Conservation (phyloP, 441 rosid species). For the Corymbia calophylla region DNA sequence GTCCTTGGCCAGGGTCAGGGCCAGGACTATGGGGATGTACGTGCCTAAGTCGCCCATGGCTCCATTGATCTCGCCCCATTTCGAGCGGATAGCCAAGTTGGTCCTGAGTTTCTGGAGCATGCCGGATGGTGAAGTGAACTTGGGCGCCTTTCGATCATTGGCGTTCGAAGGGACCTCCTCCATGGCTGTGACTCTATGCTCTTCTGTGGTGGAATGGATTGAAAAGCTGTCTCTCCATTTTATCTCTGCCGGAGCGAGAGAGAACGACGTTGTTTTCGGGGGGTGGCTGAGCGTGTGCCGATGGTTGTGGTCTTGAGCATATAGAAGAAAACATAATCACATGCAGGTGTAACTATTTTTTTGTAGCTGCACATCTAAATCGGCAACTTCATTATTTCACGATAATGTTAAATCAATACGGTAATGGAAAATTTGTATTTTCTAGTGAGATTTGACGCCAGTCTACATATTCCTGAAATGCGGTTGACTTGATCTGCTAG, state of each 20-base stretch:
- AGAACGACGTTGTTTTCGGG: background rate
- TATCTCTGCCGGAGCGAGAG: background rate
- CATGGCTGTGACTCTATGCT: background rate
- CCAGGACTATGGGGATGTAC: slow-evolving; percentile 61
- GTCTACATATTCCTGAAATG: background rate
- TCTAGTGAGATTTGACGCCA: fast-evolving
- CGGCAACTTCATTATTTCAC: too few relatives aligned
- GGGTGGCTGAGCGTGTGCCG: background rate
- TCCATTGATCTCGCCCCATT: slow-evolving; percentile 62
- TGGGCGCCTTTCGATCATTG: background rate
- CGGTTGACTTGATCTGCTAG: too few relatives aligned
- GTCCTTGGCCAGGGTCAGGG: slow-evolving; percentile 62
- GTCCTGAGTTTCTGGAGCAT: slow-evolving; percentile 22
- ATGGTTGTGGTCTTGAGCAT: background rate
- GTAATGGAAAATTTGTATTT: fast-evolving
- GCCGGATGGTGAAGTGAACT: background rate
- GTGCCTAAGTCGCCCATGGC: slow-evolving; percentile 84
- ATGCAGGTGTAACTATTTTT: background rate
- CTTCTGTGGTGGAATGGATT: background rate
- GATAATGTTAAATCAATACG: fast-evolving
- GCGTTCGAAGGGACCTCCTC: background rate
- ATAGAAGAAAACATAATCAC: background rate
- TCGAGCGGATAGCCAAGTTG: slow-evolving; percentile 40
- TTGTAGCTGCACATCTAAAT: background rate
- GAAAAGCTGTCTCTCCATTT: background rate